Conservation (phyloP, 106 monocot genomes). For the Allium cepa region DNA sequence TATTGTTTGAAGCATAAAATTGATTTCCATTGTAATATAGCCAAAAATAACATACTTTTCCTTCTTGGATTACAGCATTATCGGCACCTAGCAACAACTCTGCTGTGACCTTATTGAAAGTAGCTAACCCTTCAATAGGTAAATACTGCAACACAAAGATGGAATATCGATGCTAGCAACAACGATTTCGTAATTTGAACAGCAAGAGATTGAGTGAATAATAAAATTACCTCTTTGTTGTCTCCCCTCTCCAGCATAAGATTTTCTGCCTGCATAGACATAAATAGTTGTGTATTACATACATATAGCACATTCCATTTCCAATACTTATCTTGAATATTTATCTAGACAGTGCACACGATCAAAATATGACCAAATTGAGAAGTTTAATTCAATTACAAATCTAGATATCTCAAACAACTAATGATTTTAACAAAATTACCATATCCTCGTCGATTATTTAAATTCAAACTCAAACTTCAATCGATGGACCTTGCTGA, state of each 20-base stretch:
- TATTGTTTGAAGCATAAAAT: background rate
- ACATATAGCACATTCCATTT: background rate
- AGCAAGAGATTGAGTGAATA: background rate
- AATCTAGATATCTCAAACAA: too few species aligned
- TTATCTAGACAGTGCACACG: too few species aligned
- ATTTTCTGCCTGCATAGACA: constrained; percentile 60
- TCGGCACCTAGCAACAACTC: constrained; percentile 87
- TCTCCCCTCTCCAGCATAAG: constrained; percentile 97
- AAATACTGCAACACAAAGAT: constrained; percentile 72
- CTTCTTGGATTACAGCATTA: constrained; percentile 58
- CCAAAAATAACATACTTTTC: constrained; percentile 34
- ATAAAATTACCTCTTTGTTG: constrained; percentile 74
- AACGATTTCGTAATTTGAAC: background rate
- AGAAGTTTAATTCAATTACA: too few species aligned
- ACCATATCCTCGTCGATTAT: too few species aligned
- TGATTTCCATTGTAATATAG: background rate
- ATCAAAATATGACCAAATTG: too few species aligned
- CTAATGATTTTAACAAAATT: too few species aligned
- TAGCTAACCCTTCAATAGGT: constrained; percentile 94
- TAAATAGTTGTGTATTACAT: background rate
- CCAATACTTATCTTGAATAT: background rate
- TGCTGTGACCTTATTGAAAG: constrained; percentile 92
- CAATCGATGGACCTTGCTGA: too few species aligned
- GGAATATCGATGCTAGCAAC: background rate
- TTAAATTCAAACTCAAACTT: too few species aligned